Evolutionary conservation across 2,329 filamentous ascomycete genomes (phyloP).

Genomic region (Colletotrichum noveboracense): DNA sequence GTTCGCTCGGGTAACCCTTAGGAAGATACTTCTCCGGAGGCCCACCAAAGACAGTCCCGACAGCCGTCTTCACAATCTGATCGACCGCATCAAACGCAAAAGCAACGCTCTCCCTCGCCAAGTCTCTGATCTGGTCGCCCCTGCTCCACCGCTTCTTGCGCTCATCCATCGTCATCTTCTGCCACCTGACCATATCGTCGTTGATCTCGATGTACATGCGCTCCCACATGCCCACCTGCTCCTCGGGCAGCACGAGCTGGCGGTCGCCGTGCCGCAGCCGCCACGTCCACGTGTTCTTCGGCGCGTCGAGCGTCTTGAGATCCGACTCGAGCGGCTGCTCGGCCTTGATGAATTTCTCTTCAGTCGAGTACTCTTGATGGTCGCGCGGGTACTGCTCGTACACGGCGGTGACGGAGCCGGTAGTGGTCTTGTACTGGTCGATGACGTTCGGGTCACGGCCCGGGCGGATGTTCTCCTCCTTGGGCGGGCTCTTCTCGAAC

Average conservation of each 20-base stretch:
- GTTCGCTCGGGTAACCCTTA: background rate
- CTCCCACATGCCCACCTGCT: constrained; percentile 26
- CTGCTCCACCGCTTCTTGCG: background rate
- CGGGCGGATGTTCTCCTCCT: background rate
- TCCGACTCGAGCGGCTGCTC: constrained; percentile 22
- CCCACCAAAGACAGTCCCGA: background rate
- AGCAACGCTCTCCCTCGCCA: background rate
- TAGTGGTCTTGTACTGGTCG: constrained; percentile 8
- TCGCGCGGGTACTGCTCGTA: background rate
- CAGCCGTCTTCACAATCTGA: background rate
- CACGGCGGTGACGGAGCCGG: constrained; percentile 4
- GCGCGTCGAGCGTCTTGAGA: constrained; percentile 1
- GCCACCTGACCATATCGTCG: constrained; percentile 10
- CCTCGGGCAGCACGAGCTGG: constrained; percentile 9
- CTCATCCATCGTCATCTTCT: background rate
- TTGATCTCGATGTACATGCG: constrained; percentile 23
- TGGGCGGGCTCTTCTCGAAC: background rate
- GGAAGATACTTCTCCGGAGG: background rate
- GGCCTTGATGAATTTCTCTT: background rate
- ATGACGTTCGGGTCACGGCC: background rate
- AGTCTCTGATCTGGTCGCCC: background rate
- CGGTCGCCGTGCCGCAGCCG: background rate
- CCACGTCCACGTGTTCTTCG: constrained; percentile 16
- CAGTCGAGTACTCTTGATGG: background rate
- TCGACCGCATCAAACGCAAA: background rate